Evolutionary conservation across 257 asterid genomes (phyloP), one percentile per base, ranked within the genome.

Genomic region (Leonotis leonurus): DNA sequence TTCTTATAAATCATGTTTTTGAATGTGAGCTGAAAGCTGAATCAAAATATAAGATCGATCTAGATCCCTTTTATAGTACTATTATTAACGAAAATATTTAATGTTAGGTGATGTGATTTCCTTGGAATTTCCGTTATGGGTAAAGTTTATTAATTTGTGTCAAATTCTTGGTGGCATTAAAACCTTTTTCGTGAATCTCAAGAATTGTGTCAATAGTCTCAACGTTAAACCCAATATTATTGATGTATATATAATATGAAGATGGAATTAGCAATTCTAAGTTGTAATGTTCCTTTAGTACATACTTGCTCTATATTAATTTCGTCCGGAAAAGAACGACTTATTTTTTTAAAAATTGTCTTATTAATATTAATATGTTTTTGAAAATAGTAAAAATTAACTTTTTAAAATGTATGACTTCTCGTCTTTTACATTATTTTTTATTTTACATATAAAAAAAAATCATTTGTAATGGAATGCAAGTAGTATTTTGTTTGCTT

Each of bases 221-320:
- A 37, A 37, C 64, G 64, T 58, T 58, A 36, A 22, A 39, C 51
- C 52, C 51, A 58, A 58, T 58, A 32, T 39, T 58, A 33, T 39
- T 58, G 64, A n/a, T n/a, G n/a, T n/a, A n/a, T n/a, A n/a, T n/a
- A n/a, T n/a, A n/a, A n/a, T n/a, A n/a, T n/a, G n/a, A n/a, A n/a
- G 64, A 25, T 44, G 29, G 3, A 5, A 20, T n/a, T n/a, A n/a
- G n/a, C n/a, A n/a, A n/a, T n/a, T n/a, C n/a, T n/a, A n/a, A n/a
- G n/a, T n/a, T 9, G 21, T 41, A 2, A 14, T 30, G n/a, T n/a
- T n/a, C n/a, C n/a, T n/a, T n/a, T n/a, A n/a, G n/a, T n/a, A n/a
- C n/a, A n/a, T n/a, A n/a, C n/a, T n/a, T n/a, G n/a, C n/a, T n/a
- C n/a, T n/a, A n/a, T n/a, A n/a, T n/a, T n/a, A n/a, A 30, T 8